These are phyloP conservation scores for Rhizoctonia solani DNA, from an alignment of 1,284 basidiomycete genomes.

Conservation along the genomic window DNA sequence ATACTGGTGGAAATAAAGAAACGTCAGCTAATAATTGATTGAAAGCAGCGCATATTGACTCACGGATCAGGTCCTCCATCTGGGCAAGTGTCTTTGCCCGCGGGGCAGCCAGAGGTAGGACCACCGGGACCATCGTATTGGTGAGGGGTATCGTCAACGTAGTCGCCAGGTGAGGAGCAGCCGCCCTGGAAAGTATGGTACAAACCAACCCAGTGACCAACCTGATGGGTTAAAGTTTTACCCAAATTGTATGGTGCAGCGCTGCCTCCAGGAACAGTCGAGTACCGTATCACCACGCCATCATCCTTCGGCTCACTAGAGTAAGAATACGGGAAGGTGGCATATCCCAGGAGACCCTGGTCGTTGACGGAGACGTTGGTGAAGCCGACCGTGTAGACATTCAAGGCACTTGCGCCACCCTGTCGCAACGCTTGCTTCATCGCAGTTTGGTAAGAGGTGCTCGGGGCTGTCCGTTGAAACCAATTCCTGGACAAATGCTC, in stretches of 20 bases:
- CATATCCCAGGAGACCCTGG: slow-evolving; percentile 39
- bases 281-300: slow-evolving; percentile 42
- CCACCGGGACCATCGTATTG: too few species aligned
- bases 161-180: slow-evolving; percentile 55
- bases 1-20: too few species aligned
- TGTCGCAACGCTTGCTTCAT: slow-evolving; percentile 57
- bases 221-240: slow-evolving; percentile 60
- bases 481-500: slow-evolving; percentile 46
- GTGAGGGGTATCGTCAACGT: slow-evolving; percentile 53
- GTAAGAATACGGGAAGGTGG: slow-evolving; percentile 37
- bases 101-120: slow-evolving; percentile 36
- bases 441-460: slow-evolving; percentile 49
- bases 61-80: slow-evolving; percentile 36
- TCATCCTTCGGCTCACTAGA: slow-evolving; percentile 39
- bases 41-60: slow-evolving; percentile 40
- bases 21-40: background rate
- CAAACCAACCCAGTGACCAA: slow-evolving; percentile 53
- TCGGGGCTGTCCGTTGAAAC: slow-evolving; percentile 54
- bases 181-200: slow-evolving; percentile 64
- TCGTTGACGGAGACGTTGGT: slow-evolving; percentile 47
- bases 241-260: slow-evolving; percentile 35
- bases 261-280: slow-evolving; percentile 43
- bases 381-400: too few species aligned
- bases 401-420: slow-evolving; percentile 52
- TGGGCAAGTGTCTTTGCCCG: slow-evolving; percentile 39